Conservation (phyloP, 2,329 filamentous ascomycete genomes). For the Nemania bipapillata region DNA sequence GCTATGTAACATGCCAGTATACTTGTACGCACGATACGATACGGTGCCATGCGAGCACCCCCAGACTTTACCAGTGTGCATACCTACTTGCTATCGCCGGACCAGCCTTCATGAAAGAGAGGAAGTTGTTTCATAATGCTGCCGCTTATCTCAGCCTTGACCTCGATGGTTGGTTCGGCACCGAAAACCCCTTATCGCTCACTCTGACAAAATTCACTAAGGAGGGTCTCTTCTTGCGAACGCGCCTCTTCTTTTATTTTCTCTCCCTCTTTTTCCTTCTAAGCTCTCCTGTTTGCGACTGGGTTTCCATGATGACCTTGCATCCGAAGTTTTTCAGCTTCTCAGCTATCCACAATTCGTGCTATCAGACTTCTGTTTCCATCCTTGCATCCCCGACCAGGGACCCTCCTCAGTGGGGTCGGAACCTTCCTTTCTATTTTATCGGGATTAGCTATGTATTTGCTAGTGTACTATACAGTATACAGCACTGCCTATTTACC, state of each 20-base stretch:
- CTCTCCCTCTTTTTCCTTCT: background rate
- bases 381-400: conserved; percentile 41
- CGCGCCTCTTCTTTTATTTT: background rate
- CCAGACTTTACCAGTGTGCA: background rate
- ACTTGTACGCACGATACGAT: background rate
- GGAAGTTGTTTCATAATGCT: conserved; percentile 24
- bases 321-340: conserved; percentile 23
- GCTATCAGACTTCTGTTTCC: conserved; percentile 32
- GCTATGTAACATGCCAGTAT: too few relatives aligned
- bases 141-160: conserved; percentile 39
- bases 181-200: conserved; percentile 14
- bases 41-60: background rate
- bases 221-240: background rate
- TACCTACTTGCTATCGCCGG: background rate
- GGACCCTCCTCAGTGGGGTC: conserved; percentile 44
- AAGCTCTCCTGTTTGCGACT: conserved; percentile 1
- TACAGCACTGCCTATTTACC: background rate
- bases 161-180: conserved; percentile 23
- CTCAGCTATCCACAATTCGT: conserved; percentile 30
- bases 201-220: background rate
- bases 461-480: conserved; percentile 20
- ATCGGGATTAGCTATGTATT: conserved; percentile 10
- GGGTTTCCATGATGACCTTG: conserved; percentile 13
- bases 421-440: conserved; percentile 19
- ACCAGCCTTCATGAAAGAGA: conserved; percentile 16